phyloP scores from a whole-genome alignment of 768 basidiomycete genomes.

The Macrolepiota albuminosa region DNA sequence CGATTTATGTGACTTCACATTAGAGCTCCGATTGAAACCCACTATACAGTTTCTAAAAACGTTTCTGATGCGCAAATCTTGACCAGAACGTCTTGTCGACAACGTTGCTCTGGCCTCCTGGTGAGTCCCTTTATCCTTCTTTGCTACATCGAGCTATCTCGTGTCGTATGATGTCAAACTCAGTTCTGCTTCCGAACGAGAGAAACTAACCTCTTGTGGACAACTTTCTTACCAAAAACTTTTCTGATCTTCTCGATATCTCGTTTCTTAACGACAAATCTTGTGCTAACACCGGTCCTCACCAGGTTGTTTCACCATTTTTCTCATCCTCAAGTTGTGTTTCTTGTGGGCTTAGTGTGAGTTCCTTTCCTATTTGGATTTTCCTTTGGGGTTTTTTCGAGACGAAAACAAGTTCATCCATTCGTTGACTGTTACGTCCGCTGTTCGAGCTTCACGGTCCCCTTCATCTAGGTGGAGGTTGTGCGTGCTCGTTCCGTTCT shows the following conservation, averaged over 20 bases:
- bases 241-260: conserved; percentile 38
- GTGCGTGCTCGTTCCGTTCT: conserved; percentile 44
- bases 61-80: neutral
- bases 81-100: neutral
- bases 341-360: conserved; percentile 1
- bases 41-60: conserved; percentile 37
- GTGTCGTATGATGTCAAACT: conserved; percentile 13
- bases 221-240: conserved; percentile 52
- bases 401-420: conserved; percentile 86
- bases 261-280: neutral
- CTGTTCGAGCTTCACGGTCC: conserved; percentile 28
- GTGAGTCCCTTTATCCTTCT: conserved; percentile 16
- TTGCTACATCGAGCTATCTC: neutral
- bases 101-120: neutral
- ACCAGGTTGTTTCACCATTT: conserved; percentile 3
- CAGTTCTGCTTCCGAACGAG: conserved; percentile 80
- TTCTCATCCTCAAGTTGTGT: neutral
- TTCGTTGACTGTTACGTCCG: conserved; percentile 61
- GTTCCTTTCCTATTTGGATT: conserved; percentile 17
- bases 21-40: conserved; percentile 24
- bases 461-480: conserved; percentile 28
- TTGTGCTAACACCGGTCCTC: conserved; percentile 18
- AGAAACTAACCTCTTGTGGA: conserved; percentile 71
- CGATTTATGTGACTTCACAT: neutral
- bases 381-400: conserved; percentile 12